Percentiles rank a stretch among this genome's conserved stretches.
These are phyloP conservation scores for Prunus padus DNA, from an alignment of 306 rosid species.

Conservation along the genomic window DNA sequence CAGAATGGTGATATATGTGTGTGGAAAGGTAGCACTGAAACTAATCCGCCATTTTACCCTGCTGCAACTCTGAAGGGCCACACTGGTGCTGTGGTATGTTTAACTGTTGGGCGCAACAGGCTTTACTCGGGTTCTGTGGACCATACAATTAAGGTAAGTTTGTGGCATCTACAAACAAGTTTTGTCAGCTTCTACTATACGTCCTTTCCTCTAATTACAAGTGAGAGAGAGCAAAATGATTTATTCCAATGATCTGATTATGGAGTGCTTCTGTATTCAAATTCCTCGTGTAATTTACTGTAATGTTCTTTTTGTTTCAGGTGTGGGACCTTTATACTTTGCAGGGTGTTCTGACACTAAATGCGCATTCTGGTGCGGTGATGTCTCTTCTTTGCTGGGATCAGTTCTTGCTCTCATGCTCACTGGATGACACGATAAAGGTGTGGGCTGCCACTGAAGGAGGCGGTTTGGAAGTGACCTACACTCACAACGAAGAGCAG, in stretches of 20 bases:
- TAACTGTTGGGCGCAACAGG: slow-evolving; percentile 30
- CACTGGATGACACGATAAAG: slow-evolving; percentile 33
- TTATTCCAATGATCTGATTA: background rate
- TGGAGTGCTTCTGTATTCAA: background rate
- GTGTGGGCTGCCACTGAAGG: slow-evolving; percentile 30
- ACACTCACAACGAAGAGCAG: slow-evolving; percentile 34
- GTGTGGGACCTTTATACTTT: slow-evolving; percentile 46
- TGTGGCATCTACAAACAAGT: background rate
- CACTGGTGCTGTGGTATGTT: slow-evolving; percentile 19
- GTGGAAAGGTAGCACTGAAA: slow-evolving; percentile 35
- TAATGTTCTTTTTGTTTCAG: slow-evolving; percentile 21
- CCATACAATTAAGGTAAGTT: slow-evolving; percentile 37
- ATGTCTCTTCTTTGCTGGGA: slow-evolving; percentile 53
- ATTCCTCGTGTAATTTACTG: background rate
- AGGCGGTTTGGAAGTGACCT: slow-evolving; percentile 26
- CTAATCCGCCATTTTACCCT: slow-evolving; percentile 30
- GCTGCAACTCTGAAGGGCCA: slow-evolving; percentile 38
- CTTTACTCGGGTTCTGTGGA: slow-evolving; percentile 45
- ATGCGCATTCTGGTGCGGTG: slow-evolving; percentile 36
- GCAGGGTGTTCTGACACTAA: slow-evolving; percentile 38
- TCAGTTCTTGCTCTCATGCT: slow-evolving; percentile 18
- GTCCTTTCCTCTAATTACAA: no score
- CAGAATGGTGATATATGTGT: slow-evolving; percentile 40
- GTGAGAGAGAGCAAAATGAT: background rate
- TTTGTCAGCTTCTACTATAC: background rate